Evolutionary conservation across 2,329 filamentous ascomycete species (phyloP).

Genomic region (Neoascochyta sp.): DNA sequence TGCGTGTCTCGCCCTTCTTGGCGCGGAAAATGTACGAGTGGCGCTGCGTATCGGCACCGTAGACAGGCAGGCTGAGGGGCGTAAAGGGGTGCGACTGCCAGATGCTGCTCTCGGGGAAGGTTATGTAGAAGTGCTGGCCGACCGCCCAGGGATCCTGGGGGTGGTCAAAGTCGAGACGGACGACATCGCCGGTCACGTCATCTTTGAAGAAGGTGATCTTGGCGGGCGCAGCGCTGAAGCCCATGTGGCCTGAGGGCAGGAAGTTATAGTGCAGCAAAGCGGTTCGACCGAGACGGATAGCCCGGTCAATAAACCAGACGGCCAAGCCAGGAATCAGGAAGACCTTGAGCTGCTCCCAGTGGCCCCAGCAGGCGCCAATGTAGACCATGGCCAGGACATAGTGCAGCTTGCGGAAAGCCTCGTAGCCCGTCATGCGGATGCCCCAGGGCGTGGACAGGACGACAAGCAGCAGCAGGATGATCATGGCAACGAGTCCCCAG

Average conservation of each 20-base stretch:
- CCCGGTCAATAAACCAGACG: slow-evolving; percentile 64
- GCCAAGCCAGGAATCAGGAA: slow-evolving; percentile 51
- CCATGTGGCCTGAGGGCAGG: slow-evolving; percentile 29
- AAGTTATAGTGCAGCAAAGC: slow-evolving; percentile 55
- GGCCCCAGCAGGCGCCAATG: slow-evolving; percentile 70
- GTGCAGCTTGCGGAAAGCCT: slow-evolving; percentile 72
- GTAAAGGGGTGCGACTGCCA: slow-evolving; percentile 72
- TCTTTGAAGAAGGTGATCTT: slow-evolving; percentile 30
- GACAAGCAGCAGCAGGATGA: slow-evolving; percentile 59
- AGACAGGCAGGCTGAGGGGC: slow-evolving; percentile 24
- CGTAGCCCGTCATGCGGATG: slow-evolving; percentile 67
- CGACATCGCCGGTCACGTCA: slow-evolving; percentile 48
- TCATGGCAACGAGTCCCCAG: slow-evolving; percentile 68
- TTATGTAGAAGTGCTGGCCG: slow-evolving; percentile 70
- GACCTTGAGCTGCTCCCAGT: slow-evolving; percentile 60
- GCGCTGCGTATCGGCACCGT: slow-evolving; percentile 19
- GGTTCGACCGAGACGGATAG: slow-evolving; percentile 56
- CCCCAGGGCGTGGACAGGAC: slow-evolving; percentile 57
- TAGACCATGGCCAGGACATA: slow-evolving; percentile 71
- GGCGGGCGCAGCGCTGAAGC: slow-evolving; percentile 25
- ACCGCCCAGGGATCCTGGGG: slow-evolving; percentile 59
- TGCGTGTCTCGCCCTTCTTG: slow-evolving; percentile 32
- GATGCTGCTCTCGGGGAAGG: slow-evolving; percentile 62
- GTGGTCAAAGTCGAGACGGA: slow-evolving; percentile 64
- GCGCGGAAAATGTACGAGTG: slow-evolving; percentile 38